Conservation (phyloP, 345 rosid genomes). For the Mercurialis annua region DNA sequence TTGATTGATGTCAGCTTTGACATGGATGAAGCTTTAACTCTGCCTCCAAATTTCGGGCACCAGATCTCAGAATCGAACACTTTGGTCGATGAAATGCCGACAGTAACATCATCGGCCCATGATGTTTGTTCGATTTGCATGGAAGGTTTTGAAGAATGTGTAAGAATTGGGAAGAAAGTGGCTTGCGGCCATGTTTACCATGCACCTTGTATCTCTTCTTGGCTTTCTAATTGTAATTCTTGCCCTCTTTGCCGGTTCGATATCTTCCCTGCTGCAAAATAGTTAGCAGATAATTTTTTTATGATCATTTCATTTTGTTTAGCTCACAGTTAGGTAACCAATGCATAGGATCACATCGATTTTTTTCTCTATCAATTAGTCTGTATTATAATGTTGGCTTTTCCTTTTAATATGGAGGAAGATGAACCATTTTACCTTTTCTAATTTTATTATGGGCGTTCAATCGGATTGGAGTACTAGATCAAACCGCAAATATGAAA, state of each 20-base stretch:
- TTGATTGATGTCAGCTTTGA: conserved; percentile 28
- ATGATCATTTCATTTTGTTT: too few species aligned
- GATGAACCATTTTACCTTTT: too few species aligned
- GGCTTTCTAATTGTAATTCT: conserved; percentile 26
- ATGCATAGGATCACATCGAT: too few species aligned
- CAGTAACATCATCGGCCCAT: not conserved
- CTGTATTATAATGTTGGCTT: too few species aligned
- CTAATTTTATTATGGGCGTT: too few species aligned
- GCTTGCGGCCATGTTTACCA: conserved; percentile 38
- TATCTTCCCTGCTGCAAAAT: conserved; percentile 8
- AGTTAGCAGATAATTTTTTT: too few species aligned
- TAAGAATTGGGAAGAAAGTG: conserved; percentile 16
- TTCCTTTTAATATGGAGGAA: too few species aligned
- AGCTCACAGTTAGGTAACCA: too few species aligned
- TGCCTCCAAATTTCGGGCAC: not conserved
- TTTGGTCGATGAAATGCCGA: conserved; percentile 12
- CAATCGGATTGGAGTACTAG: too few species aligned
- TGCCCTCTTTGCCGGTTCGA: conserved; percentile 36
- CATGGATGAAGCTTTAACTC: conserved; percentile 26
- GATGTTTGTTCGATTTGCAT: conserved; percentile 31
- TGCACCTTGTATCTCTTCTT: conserved; percentile 27
- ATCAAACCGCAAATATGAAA: too few species aligned
- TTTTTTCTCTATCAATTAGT: too few species aligned
- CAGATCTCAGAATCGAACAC: not conserved
- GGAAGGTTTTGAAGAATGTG: conserved; percentile 21